A percentile compares a stretch with the other conserved stretches of the same genome.
These are phyloP conservation scores for Crithidia thermophila DNA, from an alignment of 208 protist genomes.

Conservation along the genomic window DNA sequence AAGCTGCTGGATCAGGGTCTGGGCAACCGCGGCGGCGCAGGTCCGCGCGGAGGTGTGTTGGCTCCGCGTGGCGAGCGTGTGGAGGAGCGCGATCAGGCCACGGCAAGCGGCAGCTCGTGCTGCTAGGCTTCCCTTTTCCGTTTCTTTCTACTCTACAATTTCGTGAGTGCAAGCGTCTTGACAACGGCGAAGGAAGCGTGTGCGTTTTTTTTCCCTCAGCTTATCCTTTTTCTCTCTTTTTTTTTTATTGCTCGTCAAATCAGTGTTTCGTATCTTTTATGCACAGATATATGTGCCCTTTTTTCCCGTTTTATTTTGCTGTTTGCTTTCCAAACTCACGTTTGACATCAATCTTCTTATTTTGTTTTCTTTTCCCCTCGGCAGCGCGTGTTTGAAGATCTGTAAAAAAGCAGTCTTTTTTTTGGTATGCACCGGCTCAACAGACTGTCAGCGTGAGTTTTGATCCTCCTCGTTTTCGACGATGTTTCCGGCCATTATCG, in stretches of 20 bases:
- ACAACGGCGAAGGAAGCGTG: slow-evolving; percentile 4
- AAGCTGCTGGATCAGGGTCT: slow-evolving; percentile 92
- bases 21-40: slow-evolving; percentile 31
- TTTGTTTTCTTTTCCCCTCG: slow-evolving; percentile 1
- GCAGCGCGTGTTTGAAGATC: no score
- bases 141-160: not conserved
- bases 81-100: slow-evolving; percentile 23
- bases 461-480: not conserved
- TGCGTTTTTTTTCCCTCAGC: not conserved
- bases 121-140: slow-evolving; percentile 21
- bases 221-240: not conserved
- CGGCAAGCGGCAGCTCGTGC: slow-evolving; percentile 30
- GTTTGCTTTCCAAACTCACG: no score
- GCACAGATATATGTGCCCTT: not conserved
- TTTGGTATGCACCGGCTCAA: no score
- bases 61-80: slow-evolving; percentile 33
- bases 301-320: not conserved
- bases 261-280: no score
- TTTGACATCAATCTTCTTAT: no score
- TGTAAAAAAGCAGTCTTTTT: not conserved
- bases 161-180: not conserved
- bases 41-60: slow-evolving; percentile 22
- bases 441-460: no score
- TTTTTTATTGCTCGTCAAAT: not conserved
- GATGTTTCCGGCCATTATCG: no score